A percentile compares a stretch with the other conserved stretches of the same genome.
phyloP scores from a whole-genome alignment of 78 protist species.

The Isochrysis galbana region DNA sequence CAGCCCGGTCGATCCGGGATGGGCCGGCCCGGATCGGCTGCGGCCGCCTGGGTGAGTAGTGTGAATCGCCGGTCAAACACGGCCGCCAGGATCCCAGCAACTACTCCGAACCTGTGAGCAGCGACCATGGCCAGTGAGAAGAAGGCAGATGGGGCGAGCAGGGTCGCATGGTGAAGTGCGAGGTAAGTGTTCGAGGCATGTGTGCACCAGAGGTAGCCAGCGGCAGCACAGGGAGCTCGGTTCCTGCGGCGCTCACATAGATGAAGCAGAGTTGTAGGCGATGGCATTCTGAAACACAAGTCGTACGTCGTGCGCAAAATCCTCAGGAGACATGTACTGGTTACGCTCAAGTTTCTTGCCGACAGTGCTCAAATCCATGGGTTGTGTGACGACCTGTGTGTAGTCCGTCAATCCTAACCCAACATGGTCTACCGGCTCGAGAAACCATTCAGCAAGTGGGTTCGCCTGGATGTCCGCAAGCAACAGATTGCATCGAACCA shows the following conservation, averaged over 20 bases:
- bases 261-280: background rate
- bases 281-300: background rate
- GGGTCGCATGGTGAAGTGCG: too few species aligned
- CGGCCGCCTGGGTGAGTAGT: background rate
- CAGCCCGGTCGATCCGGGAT: background rate
- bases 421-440: conserved; percentile 19
- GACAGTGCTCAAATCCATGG: conserved; percentile 37
- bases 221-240: too few species aligned
- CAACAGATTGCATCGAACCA: background rate
- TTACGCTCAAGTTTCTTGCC: background rate
- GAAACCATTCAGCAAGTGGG: conserved; percentile 22
- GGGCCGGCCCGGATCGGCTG: background rate
- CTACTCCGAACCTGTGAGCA: background rate
- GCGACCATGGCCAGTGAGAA: too few species aligned
- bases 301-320: background rate
- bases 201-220: too few species aligned
- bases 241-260: background rate
- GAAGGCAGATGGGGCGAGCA: too few species aligned
- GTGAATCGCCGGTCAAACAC: background rate
- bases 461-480: background rate
- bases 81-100: background rate
- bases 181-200: too few species aligned
- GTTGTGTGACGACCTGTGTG: background rate
- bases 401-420: conserved; percentile 7
- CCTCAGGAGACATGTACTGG: background rate